Base-by-base conservation (phyloP, 73 alveolate species). In the Blepharisma japonicum region DNA sequence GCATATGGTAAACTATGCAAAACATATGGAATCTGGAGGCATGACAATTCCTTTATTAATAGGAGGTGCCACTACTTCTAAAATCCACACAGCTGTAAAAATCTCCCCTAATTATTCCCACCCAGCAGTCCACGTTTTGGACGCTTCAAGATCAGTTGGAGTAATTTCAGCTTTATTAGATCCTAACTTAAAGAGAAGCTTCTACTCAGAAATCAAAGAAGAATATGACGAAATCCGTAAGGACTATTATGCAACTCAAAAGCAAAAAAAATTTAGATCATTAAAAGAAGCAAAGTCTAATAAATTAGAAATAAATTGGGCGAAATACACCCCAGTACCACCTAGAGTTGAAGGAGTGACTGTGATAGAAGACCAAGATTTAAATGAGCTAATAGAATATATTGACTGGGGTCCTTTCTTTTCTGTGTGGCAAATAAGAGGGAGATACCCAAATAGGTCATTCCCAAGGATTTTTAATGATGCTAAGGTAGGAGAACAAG, bases 31-130 rank as follows among this genome's bases (percentile, higher is more conserved):
- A 11, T 81, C 79, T 66, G 61, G 74, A 2, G 87, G 87, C 55
- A 53, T 88, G 21, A 80, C 38, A 0, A 54, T 89, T 42, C 97
- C 97, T 48, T 79, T 91, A 48, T 54, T 91, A 48, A 91, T 91
- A 56, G 97, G 97, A 3, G 97, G 97, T 14, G 97, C 97, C 39
- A 89, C 97, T 25, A 91, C 97, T 23, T 86, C 94, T 21, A 89
- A 89, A 77, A 82, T 81, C 68, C 97, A 91, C 88, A 89, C 97
- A 6, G 97, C 97, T 11, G 97, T 89, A 66, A 91, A 91, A 87
- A 81, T 91, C 38, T 86, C 90, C 68, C 93, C 90, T 8, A 55
- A 80, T 78, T 91, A 91, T 76, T 11, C 61, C n/a, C 27, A 68
- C 67, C 88, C 76, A 20, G 90, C 80, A 7, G 76, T 87, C 25